Evolutionary conservation across 2,329 filamentous ascomycete species (phyloP), one percentile per base, ranked within the genome.

Genomic region (Neonectria sp.): DNA sequence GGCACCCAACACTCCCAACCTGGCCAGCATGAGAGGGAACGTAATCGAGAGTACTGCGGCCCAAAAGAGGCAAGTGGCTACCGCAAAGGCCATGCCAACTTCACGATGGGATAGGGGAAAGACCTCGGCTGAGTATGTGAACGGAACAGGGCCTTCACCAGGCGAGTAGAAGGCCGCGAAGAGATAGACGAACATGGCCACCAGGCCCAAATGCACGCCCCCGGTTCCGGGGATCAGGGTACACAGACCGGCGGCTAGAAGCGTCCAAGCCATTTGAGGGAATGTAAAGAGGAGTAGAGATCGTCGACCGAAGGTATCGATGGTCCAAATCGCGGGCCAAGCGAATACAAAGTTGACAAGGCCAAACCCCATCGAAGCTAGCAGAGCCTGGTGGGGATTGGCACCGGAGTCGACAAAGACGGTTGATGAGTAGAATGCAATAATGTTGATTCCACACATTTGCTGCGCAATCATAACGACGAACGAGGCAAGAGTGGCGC

Each of bases 401-500:
- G 89, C 88, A 5, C 90, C 90, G 2, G 91, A 87, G 1, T 91
- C 78, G 35, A 79, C 73, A 73, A 91, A 91, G 17, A 91, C 83
- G 6, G 89, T 91, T 0, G 89, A 90, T 0, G 89, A 92, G 79
- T 95, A 94, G 79, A 94, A 94, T 1, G 92, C 90, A 62, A 94
- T 92, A 63, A 94, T 92, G 76, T 93, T 93, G 79, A 92, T 87
- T 58, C 81, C 87, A 73, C 90, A 92, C 87, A 92, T 90, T 78
- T 93, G 90, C 79, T 93, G 91, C 0, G 90, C 90, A 73, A 93
- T 90, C 94, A 97, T 97, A 71, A 95, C 93, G 1, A 90, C 89
- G 70, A 91, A 93, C 1, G 93, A 92, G 6, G 93, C 94, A 33
- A 93, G 85, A 4, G 91, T 95, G 3, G 94, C 94, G 46, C 91